Conservation (phyloP, 2,329 filamentous ascomycete genomes). For the Rasamsonia emersonii region DNA sequence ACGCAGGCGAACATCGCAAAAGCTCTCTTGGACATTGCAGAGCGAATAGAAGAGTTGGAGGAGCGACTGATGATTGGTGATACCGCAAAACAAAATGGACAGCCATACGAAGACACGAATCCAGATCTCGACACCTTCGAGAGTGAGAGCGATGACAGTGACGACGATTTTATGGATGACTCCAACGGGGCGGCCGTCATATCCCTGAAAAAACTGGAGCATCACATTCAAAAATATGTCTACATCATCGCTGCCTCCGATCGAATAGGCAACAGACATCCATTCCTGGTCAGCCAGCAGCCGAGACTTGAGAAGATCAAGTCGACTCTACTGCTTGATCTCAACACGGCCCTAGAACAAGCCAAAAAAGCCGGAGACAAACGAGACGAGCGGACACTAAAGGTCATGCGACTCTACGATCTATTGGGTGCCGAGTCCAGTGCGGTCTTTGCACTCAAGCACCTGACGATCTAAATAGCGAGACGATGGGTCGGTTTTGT, state of each 20-base stretch:
- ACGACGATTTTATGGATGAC: conserved; percentile 33
- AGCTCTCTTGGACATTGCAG: conserved; percentile 36
- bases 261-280: conserved; percentile 49
- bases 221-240: conserved; percentile 51
- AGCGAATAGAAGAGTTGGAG: conserved; percentile 51
- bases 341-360: conserved; percentile 55
- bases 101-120: conserved; percentile 15
- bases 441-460: conserved; percentile 50
- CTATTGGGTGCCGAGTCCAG: conserved; percentile 53
- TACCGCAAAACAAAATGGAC: conserved; percentile 14
- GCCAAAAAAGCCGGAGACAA: conserved; percentile 33
- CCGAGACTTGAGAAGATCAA: conserved; percentile 49
- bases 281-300: conserved; percentile 53
- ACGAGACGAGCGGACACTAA: conserved; percentile 39
- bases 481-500: not conserved
- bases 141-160: conserved; percentile 24
- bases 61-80: conserved; percentile 60
- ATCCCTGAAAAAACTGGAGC: conserved; percentile 41
- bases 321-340: conserved; percentile 56
- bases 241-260: conserved; percentile 45
- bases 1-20: conserved; percentile 55
- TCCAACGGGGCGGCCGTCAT: conserved; percentile 23
- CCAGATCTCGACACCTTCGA: conserved; percentile 27
- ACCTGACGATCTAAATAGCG: conserved; percentile 21
- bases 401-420: conserved; percentile 52